Evolutionary conservation across 176 grass and related monocot genomes (phyloP).

Genomic region (Triticum timopheevii): DNA sequence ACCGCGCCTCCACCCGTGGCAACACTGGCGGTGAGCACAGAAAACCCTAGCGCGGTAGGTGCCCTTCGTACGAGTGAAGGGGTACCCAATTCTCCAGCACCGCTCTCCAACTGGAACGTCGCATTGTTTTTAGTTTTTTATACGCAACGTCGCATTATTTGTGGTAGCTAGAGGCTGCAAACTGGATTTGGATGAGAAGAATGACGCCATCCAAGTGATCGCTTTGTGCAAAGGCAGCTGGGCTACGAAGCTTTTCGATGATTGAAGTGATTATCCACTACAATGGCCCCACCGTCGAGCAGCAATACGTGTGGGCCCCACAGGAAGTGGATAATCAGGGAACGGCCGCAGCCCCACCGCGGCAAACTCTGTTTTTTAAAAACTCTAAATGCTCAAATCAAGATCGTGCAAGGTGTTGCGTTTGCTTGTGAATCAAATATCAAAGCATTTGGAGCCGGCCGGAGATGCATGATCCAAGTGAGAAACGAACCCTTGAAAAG

Average conservation of each 20-base stretch:
- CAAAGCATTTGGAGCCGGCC: background rate
- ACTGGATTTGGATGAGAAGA: slow-evolving; percentile 37
- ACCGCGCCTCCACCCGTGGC: too few relatives aligned
- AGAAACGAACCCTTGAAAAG: background rate
- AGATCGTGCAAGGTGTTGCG: background rate
- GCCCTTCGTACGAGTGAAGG: too few relatives aligned
- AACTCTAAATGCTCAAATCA: background rate
- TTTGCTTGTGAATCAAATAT: background rate
- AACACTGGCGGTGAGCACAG: too few relatives aligned
- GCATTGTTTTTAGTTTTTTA: too few relatives aligned
- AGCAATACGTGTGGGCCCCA: background rate
- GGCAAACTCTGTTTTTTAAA: too few relatives aligned
- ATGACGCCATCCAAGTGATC: slow-evolving; percentile 46
- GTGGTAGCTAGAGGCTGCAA: slow-evolving; percentile 32
- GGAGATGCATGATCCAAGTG: background rate
- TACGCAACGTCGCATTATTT: slow-evolving; percentile 14
- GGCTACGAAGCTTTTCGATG: slow-evolving; percentile 39
- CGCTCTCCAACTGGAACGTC: too few relatives aligned
- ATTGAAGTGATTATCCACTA: slow-evolving; percentile 42
- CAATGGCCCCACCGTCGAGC: slow-evolving; percentile 21
- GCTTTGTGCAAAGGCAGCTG: slow-evolving; percentile 26
- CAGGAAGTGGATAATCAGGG: slow-evolving; percentile 32
- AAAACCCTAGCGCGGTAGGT: too few relatives aligned
- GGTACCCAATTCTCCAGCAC: too few relatives aligned
- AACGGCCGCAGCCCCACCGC: background rate